Conservation (phyloP, 352 stramenopile species). For the Pythium volutum region DNA sequence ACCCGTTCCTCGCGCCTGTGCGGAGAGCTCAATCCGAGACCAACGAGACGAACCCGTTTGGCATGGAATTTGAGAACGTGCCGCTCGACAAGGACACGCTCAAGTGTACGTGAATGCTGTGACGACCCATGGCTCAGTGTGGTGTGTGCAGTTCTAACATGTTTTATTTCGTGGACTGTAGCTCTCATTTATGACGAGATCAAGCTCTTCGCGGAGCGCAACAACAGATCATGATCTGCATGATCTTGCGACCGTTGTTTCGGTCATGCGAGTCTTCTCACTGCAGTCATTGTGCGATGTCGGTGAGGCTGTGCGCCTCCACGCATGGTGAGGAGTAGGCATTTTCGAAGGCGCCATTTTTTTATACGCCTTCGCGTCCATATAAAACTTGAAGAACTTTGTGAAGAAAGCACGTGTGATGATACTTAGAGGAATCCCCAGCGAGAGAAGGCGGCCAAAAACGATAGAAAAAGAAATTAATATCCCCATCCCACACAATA, state of each 20-base stretch:
- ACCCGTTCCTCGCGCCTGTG: conserved; percentile 82
- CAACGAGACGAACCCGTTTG: conserved; percentile 72
- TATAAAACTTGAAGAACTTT: conserved; percentile 12
- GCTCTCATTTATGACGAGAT: conserved; percentile 88
- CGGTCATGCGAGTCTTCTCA: neutral
- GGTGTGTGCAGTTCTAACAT: neutral
- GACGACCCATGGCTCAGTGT: neutral
- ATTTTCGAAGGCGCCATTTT: neutral
- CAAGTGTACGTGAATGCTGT: conserved; percentile 51
- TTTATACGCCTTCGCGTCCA: neutral
- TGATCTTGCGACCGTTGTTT: neutral
- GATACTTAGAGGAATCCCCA: conserved; percentile 10
- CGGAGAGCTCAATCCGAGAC: conserved; percentile 68
- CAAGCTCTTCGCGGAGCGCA: conserved; percentile 72
- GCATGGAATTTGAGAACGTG: conserved; percentile 90
- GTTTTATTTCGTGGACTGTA: conserved; percentile 20
- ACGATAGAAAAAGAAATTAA: conserved; percentile 12
- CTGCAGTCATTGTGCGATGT: neutral
- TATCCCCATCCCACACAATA: neutral
- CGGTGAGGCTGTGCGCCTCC: neutral
- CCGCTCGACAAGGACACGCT: conserved; percentile 77
- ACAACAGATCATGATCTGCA: conserved; percentile 47
- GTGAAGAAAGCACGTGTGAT: neutral
- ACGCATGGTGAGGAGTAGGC: neutral
- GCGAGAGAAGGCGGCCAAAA: neutral